Evolutionary conservation across 371 early-diverging fungal species (phyloP).

Genomic region (Mortierella sp.): DNA sequence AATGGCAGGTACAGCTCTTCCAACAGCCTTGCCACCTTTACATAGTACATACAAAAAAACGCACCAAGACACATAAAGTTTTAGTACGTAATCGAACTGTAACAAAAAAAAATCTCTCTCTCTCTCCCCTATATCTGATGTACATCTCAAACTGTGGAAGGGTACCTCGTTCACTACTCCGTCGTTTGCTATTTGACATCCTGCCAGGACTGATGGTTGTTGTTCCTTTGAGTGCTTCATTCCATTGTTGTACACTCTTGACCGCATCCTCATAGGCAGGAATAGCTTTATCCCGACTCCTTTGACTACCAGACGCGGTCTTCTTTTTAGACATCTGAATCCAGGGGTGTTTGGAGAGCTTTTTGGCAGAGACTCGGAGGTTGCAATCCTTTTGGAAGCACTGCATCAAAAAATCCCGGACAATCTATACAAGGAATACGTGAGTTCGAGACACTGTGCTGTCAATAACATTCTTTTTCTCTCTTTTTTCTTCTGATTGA

Average conservation of each 20-base stretch:
- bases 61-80: no score
- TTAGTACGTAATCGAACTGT: no score
- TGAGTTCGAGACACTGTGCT: no score
- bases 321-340: conserved; percentile 57
- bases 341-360: conserved; percentile 82
- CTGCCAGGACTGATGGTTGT: conserved; percentile 23
- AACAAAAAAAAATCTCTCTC: no score
- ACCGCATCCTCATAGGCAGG: conserved; percentile 54
- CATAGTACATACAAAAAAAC: no score
- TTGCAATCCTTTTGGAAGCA: conserved; percentile 89
- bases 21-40: conserved; percentile 17
- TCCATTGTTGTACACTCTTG: conserved; percentile 55
- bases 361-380: conserved; percentile 73
- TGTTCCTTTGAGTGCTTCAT: conserved; percentile 49
- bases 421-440: conserved; percentile 58
- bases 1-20: conserved; percentile 18
- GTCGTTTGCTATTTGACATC: conserved; percentile 13
- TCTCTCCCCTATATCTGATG: neutral
- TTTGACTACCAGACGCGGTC: conserved; percentile 36
- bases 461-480: neutral
- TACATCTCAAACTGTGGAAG: neutral
- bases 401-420: conserved; percentile 77
- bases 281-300: conserved; percentile 42
- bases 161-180: neutral
- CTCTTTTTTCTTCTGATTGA: no score